Percentiles rank a stretch among this genome's conserved stretches.
Conservation (phyloP, 2,329 filamentous ascomycete genomes). For the Botrytis porri region DNA sequence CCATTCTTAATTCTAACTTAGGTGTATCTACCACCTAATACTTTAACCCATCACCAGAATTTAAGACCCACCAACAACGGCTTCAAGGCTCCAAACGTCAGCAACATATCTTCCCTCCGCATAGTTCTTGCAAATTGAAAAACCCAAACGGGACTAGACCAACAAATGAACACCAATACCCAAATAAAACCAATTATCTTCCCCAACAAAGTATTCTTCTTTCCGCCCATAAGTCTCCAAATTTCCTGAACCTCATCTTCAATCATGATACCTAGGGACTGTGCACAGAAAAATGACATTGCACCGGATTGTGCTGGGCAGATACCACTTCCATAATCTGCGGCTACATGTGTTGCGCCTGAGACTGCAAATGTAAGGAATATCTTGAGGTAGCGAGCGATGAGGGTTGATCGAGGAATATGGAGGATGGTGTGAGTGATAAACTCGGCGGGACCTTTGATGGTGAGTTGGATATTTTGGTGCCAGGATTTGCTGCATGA, state of each 20-base stretch:
- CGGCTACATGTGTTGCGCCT: conserved; percentile 30
- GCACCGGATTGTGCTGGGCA: conserved; percentile 25
- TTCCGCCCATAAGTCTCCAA: conserved; percentile 23
- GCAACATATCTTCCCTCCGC: background rate
- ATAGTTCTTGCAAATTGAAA: background rate
- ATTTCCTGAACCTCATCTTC: conserved; percentile 35
- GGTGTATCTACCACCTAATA: background rate
- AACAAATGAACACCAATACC: background rate
- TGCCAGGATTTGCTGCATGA: background rate
- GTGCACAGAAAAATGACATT: conserved; percentile 32
- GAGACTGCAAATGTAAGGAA: conserved; percentile 37
- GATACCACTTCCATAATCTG: conserved; percentile 27
- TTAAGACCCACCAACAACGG: background rate
- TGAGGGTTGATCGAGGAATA: background rate
- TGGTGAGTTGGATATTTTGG: background rate
- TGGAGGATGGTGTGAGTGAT: background rate
- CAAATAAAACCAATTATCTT: background rate
- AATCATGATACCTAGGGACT: conserved; percentile 34
- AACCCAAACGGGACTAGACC: background rate
- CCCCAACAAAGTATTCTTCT: background rate
- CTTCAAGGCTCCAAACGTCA: background rate
- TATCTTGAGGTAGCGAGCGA: conserved; percentile 36
- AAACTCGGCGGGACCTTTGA: background rate
- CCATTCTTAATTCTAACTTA: too few relatives aligned
- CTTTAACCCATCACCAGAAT: background rate